A percentile compares a stretch with the other conserved stretches of the same genome.
Evolutionary conservation across 2,329 filamentous ascomycete species (phyloP).

Genomic region (Epichloe elymi): DNA sequence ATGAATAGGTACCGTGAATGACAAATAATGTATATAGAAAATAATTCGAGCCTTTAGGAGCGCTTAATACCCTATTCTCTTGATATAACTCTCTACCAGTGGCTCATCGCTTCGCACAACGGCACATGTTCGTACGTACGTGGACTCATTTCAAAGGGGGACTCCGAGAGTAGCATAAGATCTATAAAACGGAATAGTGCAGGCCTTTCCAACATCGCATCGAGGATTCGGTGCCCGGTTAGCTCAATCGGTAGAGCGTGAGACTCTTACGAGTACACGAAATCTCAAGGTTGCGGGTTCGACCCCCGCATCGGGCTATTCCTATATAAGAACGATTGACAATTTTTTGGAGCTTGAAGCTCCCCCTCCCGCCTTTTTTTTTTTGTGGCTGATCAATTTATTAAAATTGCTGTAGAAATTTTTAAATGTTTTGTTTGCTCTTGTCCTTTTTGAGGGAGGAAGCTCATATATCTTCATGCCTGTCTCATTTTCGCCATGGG

Average conservation of each 20-base stretch:
- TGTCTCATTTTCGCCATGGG: no score
- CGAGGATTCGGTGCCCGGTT: conserved; percentile 5
- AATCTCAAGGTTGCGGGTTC: conserved; percentile 42
- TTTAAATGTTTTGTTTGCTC: no score
- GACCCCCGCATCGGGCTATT: conserved; percentile 27
- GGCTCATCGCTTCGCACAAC: no score
- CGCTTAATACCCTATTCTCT: no score
- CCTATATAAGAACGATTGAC: conserved; percentile 3
- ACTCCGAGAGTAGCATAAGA: not conserved
- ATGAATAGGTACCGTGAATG: no score
- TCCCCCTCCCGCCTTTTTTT: not conserved
- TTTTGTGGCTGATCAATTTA: not conserved
- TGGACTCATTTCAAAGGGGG: not conserved
- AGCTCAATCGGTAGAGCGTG: conserved; percentile 48
- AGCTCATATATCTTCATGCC: no score
- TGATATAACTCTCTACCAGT: no score
- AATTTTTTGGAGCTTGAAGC: not conserved
- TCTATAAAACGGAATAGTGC: not conserved
- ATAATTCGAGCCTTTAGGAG: no score
- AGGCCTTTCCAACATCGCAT: fast-evolving
- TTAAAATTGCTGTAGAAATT: no score
- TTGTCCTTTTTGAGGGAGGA: no score
- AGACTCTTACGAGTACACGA: conserved; percentile 42
- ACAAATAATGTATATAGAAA: no score
- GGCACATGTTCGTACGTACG: no score